Conservation (phyloP, 257 asterid species). For the Jaltomata sinuosa region DNA sequence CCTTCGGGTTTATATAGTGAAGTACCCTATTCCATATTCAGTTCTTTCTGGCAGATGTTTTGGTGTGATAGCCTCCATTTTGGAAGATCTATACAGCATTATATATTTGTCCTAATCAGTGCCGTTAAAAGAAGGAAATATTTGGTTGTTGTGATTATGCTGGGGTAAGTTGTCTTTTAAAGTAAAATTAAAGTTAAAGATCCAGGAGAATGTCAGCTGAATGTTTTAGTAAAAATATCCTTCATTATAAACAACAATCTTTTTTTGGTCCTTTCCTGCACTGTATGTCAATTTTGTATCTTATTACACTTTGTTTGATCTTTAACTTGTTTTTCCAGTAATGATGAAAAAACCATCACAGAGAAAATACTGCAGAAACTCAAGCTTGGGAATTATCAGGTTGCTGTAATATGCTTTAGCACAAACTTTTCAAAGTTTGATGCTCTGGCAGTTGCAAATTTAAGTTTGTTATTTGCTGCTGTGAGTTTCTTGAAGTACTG, state of each 20-base stretch:
- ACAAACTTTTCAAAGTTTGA: neutral
- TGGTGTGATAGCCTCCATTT: neutral
- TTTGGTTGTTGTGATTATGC: neutral
- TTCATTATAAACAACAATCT: neutral
- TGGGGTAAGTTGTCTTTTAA: neutral
- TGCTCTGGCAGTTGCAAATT: neutral
- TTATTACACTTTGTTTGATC: neutral
- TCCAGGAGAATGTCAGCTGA: neutral
- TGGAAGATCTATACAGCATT: neutral
- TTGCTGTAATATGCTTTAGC: slow-evolving; percentile 20
- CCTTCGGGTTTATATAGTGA: neutral
- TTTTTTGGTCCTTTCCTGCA: neutral
- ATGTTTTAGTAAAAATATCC: neutral
- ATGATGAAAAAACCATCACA: slow-evolving; percentile 77
- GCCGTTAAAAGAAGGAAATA: neutral
- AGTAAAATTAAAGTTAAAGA: neutral
- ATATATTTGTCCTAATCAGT: neutral
- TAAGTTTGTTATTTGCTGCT: neutral
- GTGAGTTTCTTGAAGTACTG: slow-evolving; percentile 1
- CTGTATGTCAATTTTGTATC: neutral
- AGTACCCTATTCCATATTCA: neutral
- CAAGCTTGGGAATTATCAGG: slow-evolving; percentile 89
- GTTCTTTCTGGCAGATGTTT: neutral
- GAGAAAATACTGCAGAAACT: slow-evolving; percentile 77
- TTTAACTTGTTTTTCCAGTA: slow-evolving; percentile 33